Base-by-base conservation (phyloP, 441 rosid species). In the Corymbia citriodora region DNA sequence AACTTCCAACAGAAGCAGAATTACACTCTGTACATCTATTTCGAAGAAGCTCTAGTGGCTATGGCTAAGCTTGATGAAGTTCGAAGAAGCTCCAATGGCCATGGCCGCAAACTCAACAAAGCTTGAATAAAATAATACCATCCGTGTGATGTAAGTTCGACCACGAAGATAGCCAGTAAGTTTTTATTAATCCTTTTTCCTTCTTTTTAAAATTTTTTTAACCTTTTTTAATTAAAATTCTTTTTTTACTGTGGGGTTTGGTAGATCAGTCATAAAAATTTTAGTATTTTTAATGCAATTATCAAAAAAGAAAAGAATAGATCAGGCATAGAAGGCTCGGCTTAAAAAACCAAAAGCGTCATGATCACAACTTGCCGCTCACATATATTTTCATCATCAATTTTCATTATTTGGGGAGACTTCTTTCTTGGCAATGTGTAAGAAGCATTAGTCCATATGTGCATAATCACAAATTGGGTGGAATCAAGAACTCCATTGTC, bases 261-360 rank as follows among this genome's bases (percentile, higher is more conserved):
- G 65, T 59, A 5, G 14, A 25, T 59, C 1, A 25, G 0, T 29
- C n/a, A 59, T 0, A 25, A 4, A 40, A 40, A 2, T 2, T 59
- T 29, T 3, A 29, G 72, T 63, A 29, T 63, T 63, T 29, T n/a
- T 29, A 7, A 63, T 63, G 18, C 72, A 63, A 4, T 6, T 63
- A 63, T 63, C 72, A 33, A n/a, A 31, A 40, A 68, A 9, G 12
- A 17, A 2, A 68, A 17, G 4, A 68, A 31, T 68, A 9, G 45
- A 31, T 31, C 23, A 5, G 12, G 79, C 79, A 68, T 68, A 2
- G 36, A 68, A 68, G 79, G 79, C 21, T 68, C 23, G 31, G 45
- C 79, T 68, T 31, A 17, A 31, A 31, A 31, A 10, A 68, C 23
- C 36, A 4, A 4, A 68, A 68, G 79, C 36, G 31, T 68, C 79